Evolutionary conservation across 2,329 filamentous ascomycete species (phyloP), one percentile per base, ranked within the genome.

Genomic region (Aspergillus sp.): DNA sequence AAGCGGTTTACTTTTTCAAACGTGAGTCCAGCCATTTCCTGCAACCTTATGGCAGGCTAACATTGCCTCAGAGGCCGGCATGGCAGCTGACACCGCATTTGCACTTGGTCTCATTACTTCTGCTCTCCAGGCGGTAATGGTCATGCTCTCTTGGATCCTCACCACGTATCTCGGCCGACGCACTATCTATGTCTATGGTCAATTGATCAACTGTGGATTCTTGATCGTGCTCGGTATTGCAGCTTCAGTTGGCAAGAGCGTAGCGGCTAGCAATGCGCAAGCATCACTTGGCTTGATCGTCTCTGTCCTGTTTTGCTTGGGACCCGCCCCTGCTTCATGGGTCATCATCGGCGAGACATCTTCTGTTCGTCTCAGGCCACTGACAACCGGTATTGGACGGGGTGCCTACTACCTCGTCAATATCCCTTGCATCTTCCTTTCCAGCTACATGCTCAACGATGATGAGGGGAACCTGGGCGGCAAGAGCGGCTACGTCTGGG

Each of bases 261-360:
- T 52, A 0, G 60, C 77, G 5, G 62, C 81, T 42, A 76, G 67
- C 47, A 71, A 79, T 29, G 84, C 84, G 2, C 81, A 85, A 66
- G 85, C 85, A 7, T 81, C 79, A 6, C 72, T 88, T 20, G 85
- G 84, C 57, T 73, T 88, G 48, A 84, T 87, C 59, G 76, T 88
- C 63, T 87, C 85, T 23, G 81, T 88, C 51, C 70, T 86, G 29
- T 88, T 86, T 73, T 81, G 79, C 40, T 68, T 85, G 14, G 83
- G 81, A 59, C 83, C 82, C 21, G 85, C 82, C 2, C 85, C 85
- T 44, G 81, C 81, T 38, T 86, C 84, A 9, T 88, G 81, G 79
- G 81, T 83, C 71, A 84, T 87, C 59, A 87, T 88, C 44, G 83
- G 81, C 59, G 85, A 88, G 69, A 87, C 85, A 2, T 86, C 85